Base-by-base conservation (phyloP, 805 yeast species). In the Cyberlindnera americana region DNA sequence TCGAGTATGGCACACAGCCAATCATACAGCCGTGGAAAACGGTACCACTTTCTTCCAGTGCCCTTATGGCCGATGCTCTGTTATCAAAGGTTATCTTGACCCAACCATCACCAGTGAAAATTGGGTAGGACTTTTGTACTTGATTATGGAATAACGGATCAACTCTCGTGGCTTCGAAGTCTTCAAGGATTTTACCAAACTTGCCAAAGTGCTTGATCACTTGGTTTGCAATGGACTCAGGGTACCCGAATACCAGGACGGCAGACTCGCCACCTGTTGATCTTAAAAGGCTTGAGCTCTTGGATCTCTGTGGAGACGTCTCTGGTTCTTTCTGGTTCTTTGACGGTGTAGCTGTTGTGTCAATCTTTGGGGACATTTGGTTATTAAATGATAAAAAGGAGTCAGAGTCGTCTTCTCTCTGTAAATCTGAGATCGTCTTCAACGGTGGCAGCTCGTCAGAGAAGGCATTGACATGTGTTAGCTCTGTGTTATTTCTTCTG, bases 31-130 rank as follows among this genome's bases (percentile, higher is more conserved):
- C 91, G 38, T 81, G 83, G 53, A 82, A 75, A 6, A 80, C 72
- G 11, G 70, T 60, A 4, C 95, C 95, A 56, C 87, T 85, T 55
- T 89, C 96, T 48, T 84, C 80, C 31, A 90, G 65, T 0, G 99
- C 96, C 40, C 95, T 78, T 14, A 77, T 60, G 3, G 95, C 96
- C 9, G 90, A 73, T 2, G 81, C 67, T 7, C 83, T 75, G 43
- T 80, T 81, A 41, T 79, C 83, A 60, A 78, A 93, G 4, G 97
- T 90, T 38, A 91, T 59, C 56, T 89, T 85, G n/a, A 90, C 79
- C 98, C 98, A 91, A 28, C 86, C 80, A 33, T 78, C 75, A 1
- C 98, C 98, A 11, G 90, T 74, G 61, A 78, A 84, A 8, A 91
- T 81, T 3, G 96, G 95, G 54, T 66, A 59, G 49, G 62, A 68